Base-by-base conservation (phyloP, 2,329 filamentous ascomycete species). In the Fusarium concolor region DNA sequence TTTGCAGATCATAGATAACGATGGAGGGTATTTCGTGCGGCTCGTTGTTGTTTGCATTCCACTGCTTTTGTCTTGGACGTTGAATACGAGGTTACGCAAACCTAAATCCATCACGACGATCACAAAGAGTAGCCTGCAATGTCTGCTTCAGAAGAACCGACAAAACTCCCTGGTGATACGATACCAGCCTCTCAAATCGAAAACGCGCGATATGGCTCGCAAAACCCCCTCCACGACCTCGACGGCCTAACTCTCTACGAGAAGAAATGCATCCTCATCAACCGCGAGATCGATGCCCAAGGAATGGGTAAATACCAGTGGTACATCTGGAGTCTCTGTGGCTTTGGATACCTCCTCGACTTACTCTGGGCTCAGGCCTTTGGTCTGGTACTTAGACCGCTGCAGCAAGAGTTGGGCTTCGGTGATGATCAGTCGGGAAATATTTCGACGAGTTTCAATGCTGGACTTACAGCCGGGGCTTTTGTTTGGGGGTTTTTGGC, bases 321-420 rank as follows among this genome's bases (percentile, higher is more conserved):
- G 83, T 83, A 79, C 65, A 77, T 84, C 45, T 87, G 84, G 84
- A 70, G 75, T 5, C 75, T 87, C 0, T 87, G 85, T 64, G 85
- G 85, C 35, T 83, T 86, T 35, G 85, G 85, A 3, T 87, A 86
- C 69, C 75, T 86, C 39, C 78, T 88, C 37, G 86, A 88, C 66
- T 75, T 88, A 24, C 77, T 86, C 45, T 88, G 85, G 84, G 85
- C 86, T 5, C 86, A 88, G 65, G 86, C 84, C 0, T 86, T 88
- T 68, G 85, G 85, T 12, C 79, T 88, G 3, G 81, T 87, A 0
- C 74, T 86, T 17, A 82, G 81, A 11, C 83, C 86, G 9, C 72
- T 89, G 56, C 79, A 87, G 68, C 85, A 87, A 71, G 86, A 89
- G 73, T 72, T 88, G 22, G 85, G 85, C 1, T 87, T 89, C 56